Percentiles rank a stretch among this genome's conserved stretches.
These are phyloP conservation scores for Cladobotryum protrusum DNA, from an alignment of 2,329 filamentous ascomycete genomes.

Conservation along the genomic window DNA sequence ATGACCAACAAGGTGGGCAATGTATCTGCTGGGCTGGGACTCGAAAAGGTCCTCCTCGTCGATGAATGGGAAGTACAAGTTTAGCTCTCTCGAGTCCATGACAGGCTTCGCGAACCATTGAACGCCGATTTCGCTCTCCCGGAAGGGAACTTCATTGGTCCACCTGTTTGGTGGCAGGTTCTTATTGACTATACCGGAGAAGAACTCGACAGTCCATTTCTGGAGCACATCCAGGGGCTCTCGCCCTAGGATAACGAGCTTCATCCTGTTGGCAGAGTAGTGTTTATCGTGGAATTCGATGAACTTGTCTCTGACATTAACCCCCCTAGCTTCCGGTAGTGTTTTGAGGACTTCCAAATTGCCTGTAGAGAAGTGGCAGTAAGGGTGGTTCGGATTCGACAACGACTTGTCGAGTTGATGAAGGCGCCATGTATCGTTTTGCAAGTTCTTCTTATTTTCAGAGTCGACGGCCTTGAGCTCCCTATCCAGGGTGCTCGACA, in stretches of 20 bases:
- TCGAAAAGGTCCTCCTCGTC: constrained; percentile 78
- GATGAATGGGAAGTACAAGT: constrained; percentile 76
- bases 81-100: constrained; percentile 76
- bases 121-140: constrained; percentile 47
- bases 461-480: constrained; percentile 88
- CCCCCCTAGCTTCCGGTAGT: constrained; percentile 67
- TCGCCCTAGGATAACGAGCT: constrained; percentile 76
- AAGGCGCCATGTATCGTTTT: constrained; percentile 82
- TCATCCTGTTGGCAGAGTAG: constrained; percentile 92
- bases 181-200: constrained; percentile 77
- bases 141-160: constrained; percentile 45
- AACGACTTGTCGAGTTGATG: constrained; percentile 82
- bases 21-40: constrained; percentile 76
- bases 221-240: constrained; percentile 79
- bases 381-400: constrained; percentile 83
- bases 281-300: constrained; percentile 85
- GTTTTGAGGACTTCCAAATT: constrained; percentile 83
- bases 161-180: constrained; percentile 57
- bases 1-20: constrained; percentile 84
- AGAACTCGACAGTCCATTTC: constrained; percentile 77
- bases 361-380: constrained; percentile 86
- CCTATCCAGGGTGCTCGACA: constrained; percentile 76
- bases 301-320: constrained; percentile 85
- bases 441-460: constrained; percentile 96
- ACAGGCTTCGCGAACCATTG: constrained; percentile 87